These are phyloP conservation scores for Suillus americanus DNA, from an alignment of 768 basidiomycete genomes.

Conservation along the genomic window DNA sequence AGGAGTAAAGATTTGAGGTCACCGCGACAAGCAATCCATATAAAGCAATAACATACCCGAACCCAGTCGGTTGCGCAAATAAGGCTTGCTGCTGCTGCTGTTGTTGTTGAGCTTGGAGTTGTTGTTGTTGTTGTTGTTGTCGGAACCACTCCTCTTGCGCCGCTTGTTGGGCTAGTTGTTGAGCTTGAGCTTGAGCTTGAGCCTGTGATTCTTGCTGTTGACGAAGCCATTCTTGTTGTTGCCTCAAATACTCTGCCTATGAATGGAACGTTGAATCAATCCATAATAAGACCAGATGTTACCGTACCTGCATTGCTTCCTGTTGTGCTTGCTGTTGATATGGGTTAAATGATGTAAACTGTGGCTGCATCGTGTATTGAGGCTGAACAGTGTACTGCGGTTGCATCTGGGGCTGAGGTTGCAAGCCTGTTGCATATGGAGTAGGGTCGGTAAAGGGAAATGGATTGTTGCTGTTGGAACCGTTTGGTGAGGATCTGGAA, in stretches of 20 bases:
- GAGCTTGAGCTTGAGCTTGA: slow-evolving; percentile 34
- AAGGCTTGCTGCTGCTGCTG: slow-evolving; percentile 46
- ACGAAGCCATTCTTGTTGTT: slow-evolving; percentile 69
- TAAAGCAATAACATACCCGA: slow-evolving; percentile 49
- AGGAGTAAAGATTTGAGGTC: slow-evolving; percentile 26
- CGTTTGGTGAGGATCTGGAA: slow-evolving; percentile 32
- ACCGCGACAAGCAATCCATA: slow-evolving; percentile 2
- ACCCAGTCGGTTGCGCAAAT: slow-evolving; percentile 71
- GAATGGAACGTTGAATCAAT: no score
- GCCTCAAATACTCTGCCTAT: slow-evolving; percentile 44
- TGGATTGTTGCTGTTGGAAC: slow-evolving; percentile 42
- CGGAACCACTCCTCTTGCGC: slow-evolving; percentile 59
- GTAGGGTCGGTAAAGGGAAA: slow-evolving; percentile 65
- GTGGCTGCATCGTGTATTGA: slow-evolving; percentile 73
- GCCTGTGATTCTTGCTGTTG: slow-evolving; percentile 64
- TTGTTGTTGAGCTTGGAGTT: slow-evolving; percentile 41
- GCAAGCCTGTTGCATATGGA: slow-evolving; percentile 54
- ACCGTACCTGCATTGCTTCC: slow-evolving; percentile 67
- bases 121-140: slow-evolving; percentile 59
- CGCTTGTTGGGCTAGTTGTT: slow-evolving; percentile 39
- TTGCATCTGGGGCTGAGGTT: slow-evolving; percentile 53
- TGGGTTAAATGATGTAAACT: slow-evolving; percentile 92
- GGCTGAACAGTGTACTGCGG: slow-evolving; percentile 81
- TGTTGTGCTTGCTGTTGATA: slow-evolving; percentile 93
- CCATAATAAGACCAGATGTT: not conserved